Evolutionary conservation across 208 protist genomes (phyloP).

Genomic region (Crithidia mellificae): DNA sequence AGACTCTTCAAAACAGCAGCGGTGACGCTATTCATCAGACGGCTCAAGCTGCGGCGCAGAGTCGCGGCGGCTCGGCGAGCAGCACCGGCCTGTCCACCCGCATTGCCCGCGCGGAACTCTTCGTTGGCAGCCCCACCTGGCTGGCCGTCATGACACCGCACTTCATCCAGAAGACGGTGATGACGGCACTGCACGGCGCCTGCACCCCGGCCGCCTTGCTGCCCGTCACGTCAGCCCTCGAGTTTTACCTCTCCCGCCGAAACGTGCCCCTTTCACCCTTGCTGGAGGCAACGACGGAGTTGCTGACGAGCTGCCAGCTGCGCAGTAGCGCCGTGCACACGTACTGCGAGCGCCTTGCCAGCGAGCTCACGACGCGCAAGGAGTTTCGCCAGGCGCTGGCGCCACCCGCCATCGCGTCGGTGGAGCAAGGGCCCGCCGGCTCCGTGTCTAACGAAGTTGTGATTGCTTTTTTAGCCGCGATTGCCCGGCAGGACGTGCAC

Average conservation of each 20-base stretch:
- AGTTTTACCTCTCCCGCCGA: constrained; percentile 51
- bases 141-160: constrained; percentile 58
- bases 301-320: constrained; percentile 48
- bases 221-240: constrained; percentile 56
- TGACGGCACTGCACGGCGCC: constrained; percentile 34
- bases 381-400: constrained; percentile 69
- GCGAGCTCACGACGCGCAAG: constrained; percentile 51
- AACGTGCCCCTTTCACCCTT: constrained; percentile 59
- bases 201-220: constrained; percentile 36
- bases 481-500: constrained; percentile 67
- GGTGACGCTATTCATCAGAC: neutral
- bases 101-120: constrained; percentile 30
- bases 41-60: too few species aligned
- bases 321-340: constrained; percentile 64
- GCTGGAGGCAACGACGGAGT: constrained; percentile 61
- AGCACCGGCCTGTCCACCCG: neutral
- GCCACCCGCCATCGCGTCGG: constrained; percentile 61
- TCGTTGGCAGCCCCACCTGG: constrained; percentile 56
- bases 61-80: too few species aligned
- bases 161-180: constrained; percentile 51
- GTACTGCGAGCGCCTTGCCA: constrained; percentile 67
- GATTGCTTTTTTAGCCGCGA: constrained; percentile 76
- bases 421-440: constrained; percentile 29
- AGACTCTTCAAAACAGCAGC: neutral
- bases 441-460: constrained; percentile 75